These are phyloP conservation scores for Trichoderma erinaceum DNA, from an alignment of 495 filamentous ascomycete genomes.

Conservation along the genomic window DNA sequence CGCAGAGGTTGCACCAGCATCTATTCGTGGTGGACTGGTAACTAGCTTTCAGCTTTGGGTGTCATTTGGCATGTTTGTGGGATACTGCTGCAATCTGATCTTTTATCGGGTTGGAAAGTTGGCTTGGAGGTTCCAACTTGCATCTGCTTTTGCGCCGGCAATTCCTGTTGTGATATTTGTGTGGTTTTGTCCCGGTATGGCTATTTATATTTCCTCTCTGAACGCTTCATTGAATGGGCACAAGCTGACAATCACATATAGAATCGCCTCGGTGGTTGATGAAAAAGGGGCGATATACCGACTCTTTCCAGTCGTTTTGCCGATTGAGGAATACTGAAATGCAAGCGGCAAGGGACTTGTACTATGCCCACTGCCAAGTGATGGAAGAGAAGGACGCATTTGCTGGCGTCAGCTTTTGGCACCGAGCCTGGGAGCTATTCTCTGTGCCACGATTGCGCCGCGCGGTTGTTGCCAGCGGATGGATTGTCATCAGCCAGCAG, in stretches of 20 bases:
- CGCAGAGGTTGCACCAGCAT: constrained; percentile 51
- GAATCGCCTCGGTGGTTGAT: constrained; percentile 64
- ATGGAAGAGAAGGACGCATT: constrained; percentile 44
- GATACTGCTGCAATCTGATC: constrained; percentile 38
- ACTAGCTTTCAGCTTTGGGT: constrained; percentile 37
- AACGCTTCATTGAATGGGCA: neutral
- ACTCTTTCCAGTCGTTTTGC: constrained; percentile 50
- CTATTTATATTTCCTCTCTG: constrained; percentile 34
- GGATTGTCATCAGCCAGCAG: constrained; percentile 49
- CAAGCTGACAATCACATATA: constrained; percentile 26
- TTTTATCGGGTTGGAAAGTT: constrained; percentile 28
- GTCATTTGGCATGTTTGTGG: constrained; percentile 13
- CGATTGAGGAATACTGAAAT: constrained; percentile 54
- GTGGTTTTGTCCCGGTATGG: constrained; percentile 21
- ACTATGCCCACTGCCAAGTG: constrained; percentile 47
- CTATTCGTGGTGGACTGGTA: constrained; percentile 53
- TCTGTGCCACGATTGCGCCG: constrained; percentile 49
- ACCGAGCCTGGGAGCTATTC: constrained; percentile 49
- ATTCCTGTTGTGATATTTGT: constrained; percentile 20
- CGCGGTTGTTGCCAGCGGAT: constrained; percentile 46
- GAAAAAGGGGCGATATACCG: constrained; percentile 44
- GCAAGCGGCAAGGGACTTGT: constrained; percentile 57
- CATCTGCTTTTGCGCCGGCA: constrained; percentile 20
- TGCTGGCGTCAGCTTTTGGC: constrained; percentile 25
- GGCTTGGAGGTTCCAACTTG: constrained; percentile 22